Base-by-base conservation (phyloP, 495 filamentous ascomycete genomes). In the Penicillium cinerascens region DNA sequence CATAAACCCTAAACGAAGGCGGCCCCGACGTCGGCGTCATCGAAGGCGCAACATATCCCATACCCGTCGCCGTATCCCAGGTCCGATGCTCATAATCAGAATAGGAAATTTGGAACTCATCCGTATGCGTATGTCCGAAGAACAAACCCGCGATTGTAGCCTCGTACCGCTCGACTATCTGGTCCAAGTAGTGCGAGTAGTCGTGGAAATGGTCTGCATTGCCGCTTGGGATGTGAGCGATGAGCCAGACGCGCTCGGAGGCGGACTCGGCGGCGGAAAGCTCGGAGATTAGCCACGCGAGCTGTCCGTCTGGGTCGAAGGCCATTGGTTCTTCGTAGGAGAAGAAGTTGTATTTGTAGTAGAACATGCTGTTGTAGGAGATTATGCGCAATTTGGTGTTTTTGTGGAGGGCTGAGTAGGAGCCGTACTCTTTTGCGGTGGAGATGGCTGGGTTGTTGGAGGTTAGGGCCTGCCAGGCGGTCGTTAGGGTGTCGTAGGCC, bases 321-420 rank as follows among this genome's bases (percentile, higher is more conserved):
- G 78, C 68, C 72, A 79, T 77, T 2, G 74, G 67, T 11, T 72
- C 64, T 43, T 73, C 57, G 53, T 80, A 83, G 16, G 74, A 52
- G 69, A 74, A 77, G 65, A 76, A 81, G 65, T 83, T 82, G 38
- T 73, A 65, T 42, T 69, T 72, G 57, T 83, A 82, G 69, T 79
- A 83, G 58, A 82, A 69, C 52, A 80, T 75, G 29, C 76, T 83
- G 63, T 78, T 84, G 52, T 82, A 70, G 15, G 78, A 81, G 56
- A 84, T 82, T 38, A 84, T 68, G 15, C 77, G 70, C 3, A 84
- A 69, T 11, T 73, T 72, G 20, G 63, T 65, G 42, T 61, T 55
- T 9, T 69, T 67, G 40, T 76, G 65, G 23, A 69, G 60, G 13
- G 65, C 69, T 3, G 79, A 79, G 51, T 83, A 84, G 3, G 70